A percentile compares a stretch with the other conserved stretches of the same genome.
Conservation (phyloP, 2,329 filamentous ascomycete species). For the Colletotrichum costaricense region DNA sequence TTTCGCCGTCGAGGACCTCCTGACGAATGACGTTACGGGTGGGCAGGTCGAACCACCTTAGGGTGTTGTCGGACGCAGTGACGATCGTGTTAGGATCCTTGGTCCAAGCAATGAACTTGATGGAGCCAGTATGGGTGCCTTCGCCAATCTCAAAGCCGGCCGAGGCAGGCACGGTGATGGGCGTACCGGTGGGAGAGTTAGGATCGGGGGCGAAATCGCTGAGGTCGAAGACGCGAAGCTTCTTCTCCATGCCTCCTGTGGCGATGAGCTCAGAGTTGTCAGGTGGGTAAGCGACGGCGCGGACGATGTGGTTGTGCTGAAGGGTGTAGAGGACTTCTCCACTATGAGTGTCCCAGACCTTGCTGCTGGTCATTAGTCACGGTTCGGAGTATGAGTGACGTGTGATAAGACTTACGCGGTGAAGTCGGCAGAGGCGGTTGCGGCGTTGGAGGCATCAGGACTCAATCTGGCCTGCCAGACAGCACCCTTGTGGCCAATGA, state of each 20-base stretch:
- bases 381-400: no score
- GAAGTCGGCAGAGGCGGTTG: conserved; percentile 96
- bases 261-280: conserved; percentile 87
- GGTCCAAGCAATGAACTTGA: conserved; percentile 98
- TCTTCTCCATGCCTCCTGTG: conserved; percentile 96
- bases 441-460: conserved; percentile 86
- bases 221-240: conserved; percentile 92
- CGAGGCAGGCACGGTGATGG: conserved; percentile 66
- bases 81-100: conserved; percentile 88
- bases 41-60: conserved; percentile 94
- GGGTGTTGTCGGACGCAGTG: conserved; percentile 90
- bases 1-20: conserved; percentile 82
- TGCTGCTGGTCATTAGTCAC: conserved; percentile 64
- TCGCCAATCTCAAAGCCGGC: conserved; percentile 87
- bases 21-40: conserved; percentile 80
- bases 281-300: conserved; percentile 89
- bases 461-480: conserved; percentile 97
- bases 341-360: conserved; percentile 96
- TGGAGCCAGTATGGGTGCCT: conserved; percentile 84
- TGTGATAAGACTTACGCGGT: conserved; percentile 74
- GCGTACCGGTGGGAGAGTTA: conserved; percentile 44
- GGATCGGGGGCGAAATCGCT: conserved; percentile 62
- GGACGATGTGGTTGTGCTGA: conserved; percentile 94
- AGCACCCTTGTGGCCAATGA: conserved; percentile 97
- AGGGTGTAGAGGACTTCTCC: conserved; percentile 90